Conservation (phyloP, 805 yeast species). For the Candida easanensis region DNA sequence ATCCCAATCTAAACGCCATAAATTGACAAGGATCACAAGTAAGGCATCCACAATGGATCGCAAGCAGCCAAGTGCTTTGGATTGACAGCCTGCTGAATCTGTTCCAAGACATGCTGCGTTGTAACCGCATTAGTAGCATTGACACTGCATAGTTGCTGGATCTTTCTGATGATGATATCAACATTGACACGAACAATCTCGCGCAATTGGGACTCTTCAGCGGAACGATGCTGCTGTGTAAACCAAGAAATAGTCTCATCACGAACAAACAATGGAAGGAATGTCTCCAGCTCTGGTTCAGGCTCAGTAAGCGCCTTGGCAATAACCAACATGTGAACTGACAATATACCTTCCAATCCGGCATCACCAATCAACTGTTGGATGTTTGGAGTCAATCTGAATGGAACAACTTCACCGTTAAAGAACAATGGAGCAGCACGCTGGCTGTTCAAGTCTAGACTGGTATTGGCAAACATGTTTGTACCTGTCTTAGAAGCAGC, state of each 20-base stretch:
- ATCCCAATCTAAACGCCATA: not conserved
- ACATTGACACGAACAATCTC: slow-evolving; percentile 89
- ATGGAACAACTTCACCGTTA: slow-evolving; percentile 91
- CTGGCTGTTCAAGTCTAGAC: slow-evolving; percentile 31
- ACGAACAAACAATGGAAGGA: slow-evolving; percentile 88
- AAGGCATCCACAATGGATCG: slow-evolving; percentile 95
- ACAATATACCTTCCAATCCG: slow-evolving; percentile 87
- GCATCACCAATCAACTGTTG: slow-evolving; percentile 92
- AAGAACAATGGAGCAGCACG: slow-evolving; percentile 71
- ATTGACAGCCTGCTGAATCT: slow-evolving; percentile 91
- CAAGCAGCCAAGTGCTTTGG: slow-evolving; percentile 90
- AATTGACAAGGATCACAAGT: slow-evolving; percentile 40
- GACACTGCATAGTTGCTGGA: slow-evolving; percentile 70
- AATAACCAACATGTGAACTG: slow-evolving; percentile 79
- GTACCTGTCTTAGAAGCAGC: slow-evolving; percentile 43
- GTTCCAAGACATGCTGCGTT: slow-evolving; percentile 85
- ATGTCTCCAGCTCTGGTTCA: slow-evolving; percentile 87
- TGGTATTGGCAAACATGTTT: slow-evolving; percentile 35
- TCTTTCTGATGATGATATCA: slow-evolving; percentile 77
- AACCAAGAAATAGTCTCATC: slow-evolving; percentile 96
- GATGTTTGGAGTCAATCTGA: slow-evolving; percentile 92
- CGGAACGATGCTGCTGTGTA: slow-evolving; percentile 78
- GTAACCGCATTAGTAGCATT: slow-evolving; percentile 57
- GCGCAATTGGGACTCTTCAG: slow-evolving; percentile 77
- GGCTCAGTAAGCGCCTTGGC: slow-evolving; percentile 89